Percentiles rank a stretch among this genome's conserved stretches.
Conservation (phyloP, 192 early-diverging fungal genomes). For the Nowakowskiella sp. region DNA sequence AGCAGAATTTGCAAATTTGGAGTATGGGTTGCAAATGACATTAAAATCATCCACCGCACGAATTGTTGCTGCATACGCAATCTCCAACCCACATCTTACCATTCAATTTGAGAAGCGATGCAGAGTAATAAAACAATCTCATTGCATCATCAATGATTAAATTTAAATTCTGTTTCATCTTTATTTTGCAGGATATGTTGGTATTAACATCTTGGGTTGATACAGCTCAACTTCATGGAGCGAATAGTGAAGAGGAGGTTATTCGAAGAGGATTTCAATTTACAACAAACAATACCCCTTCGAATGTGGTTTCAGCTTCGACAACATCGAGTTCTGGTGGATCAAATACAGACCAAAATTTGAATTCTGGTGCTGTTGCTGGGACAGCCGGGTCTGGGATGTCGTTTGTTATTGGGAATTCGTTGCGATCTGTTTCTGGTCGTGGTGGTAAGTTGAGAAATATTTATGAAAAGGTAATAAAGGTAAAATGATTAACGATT, state of each 20-base stretch:
- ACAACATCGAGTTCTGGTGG: too few relatives aligned
- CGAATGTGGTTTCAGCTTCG: too few relatives aligned
- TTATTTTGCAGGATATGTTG: conserved; percentile 31
- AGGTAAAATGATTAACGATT: conserved; percentile 1
- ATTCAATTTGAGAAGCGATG: conserved; percentile 44
- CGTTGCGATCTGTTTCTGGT: neutral
- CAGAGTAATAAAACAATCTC: conserved; percentile 30
- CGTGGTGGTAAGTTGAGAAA: neutral
- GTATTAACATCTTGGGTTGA: conserved; percentile 37
- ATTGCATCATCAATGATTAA: neutral
- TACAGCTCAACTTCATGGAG: conserved; percentile 30
- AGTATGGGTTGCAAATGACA: conserved; percentile 48
- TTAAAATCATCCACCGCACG: conserved; percentile 47
- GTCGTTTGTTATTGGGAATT: neutral
- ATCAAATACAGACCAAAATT: too few relatives aligned
- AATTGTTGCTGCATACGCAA: conserved; percentile 32
- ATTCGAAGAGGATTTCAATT: conserved; percentile 47
- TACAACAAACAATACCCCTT: too few relatives aligned
- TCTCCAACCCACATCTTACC: conserved; percentile 46
- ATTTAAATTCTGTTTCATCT: neutral
- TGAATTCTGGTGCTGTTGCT: too few relatives aligned
- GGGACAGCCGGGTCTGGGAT: too few relatives aligned
- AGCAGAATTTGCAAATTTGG: conserved; percentile 41
- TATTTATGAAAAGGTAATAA: too few relatives aligned
- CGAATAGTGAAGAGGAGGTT: conserved; percentile 54